Percentiles rank a stretch among this genome's conserved stretches.
These are phyloP conservation scores for Sporothrix euskadiensis DNA, from an alignment of 2,329 filamentous ascomycete species.

Conservation along the genomic window DNA sequence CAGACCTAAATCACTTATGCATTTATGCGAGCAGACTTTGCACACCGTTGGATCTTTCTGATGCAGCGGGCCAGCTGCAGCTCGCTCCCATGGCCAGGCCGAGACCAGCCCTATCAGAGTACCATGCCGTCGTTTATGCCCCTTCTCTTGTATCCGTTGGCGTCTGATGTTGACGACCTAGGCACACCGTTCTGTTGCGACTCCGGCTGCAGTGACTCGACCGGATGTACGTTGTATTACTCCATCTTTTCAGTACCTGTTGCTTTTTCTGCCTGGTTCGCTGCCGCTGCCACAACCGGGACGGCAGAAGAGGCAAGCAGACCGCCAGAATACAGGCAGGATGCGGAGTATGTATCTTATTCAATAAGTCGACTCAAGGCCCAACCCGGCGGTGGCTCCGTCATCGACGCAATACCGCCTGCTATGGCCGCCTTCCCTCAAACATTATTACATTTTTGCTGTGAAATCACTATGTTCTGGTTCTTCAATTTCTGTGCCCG, in stretches of 20 bases:
- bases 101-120: neutral
- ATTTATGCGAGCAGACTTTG: conserved; percentile 8
- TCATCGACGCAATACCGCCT: conserved; percentile 13
- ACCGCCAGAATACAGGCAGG: neutral
- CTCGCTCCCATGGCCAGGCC: neutral
- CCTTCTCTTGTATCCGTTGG: neutral
- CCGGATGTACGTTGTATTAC: neutral
- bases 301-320: conserved; percentile 1
- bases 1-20: neutral
- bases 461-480: neutral
- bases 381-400: conserved; percentile 1
- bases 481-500: neutral
- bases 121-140: neutral
- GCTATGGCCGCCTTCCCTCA: neutral
- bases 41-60: conserved; percentile 5
- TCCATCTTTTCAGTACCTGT: neutral
- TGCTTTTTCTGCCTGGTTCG: neutral
- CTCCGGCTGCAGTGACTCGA: neutral
- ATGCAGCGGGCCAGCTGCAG: neutral
- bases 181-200: conserved; percentile 12
- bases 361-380: neutral
- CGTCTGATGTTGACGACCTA: conserved; percentile 9
- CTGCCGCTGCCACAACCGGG: neutral
- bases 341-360: neutral
- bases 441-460: neutral